These are phyloP conservation scores for Dalbergia cochinchinensis DNA, from an alignment of 306 rosid species.

Conservation along the genomic window DNA sequence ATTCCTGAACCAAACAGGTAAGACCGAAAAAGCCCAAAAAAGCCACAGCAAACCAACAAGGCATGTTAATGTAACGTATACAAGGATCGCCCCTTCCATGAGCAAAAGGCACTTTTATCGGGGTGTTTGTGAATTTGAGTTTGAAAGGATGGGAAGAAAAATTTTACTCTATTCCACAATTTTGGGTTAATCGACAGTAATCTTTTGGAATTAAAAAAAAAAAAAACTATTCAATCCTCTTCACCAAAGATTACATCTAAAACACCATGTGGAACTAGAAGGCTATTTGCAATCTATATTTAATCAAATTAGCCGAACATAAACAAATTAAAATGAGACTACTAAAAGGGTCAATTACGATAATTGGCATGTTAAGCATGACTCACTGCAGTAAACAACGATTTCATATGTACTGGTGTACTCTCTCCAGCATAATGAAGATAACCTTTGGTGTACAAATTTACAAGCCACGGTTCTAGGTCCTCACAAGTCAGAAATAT, in stretches of 20 bases:
- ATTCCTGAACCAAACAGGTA: too few relatives aligned
- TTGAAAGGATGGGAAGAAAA: too few relatives aligned
- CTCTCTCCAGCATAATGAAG: conserved; percentile 37
- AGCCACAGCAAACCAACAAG: too few relatives aligned
- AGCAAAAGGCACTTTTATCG: too few relatives aligned
- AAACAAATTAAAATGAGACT: not conserved
- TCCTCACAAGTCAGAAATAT: conserved; percentile 38
- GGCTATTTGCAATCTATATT: not conserved
- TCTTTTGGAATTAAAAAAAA: too few relatives aligned
- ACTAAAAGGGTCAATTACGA: conserved; percentile 6
- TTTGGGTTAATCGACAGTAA: too few relatives aligned
- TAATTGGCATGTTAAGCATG: conserved; percentile 28
- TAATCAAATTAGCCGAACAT: not conserved
- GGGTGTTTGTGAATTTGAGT: too few relatives aligned
- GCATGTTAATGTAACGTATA: too few relatives aligned
- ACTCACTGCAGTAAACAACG: not conserved
- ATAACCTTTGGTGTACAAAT: conserved; percentile 43
- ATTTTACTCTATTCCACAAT: too few relatives aligned
- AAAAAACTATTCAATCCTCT: not conserved
- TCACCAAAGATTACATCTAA: not conserved
- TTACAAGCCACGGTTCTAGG: conserved; percentile 47
- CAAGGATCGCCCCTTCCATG: too few relatives aligned
- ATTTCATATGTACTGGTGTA: conserved; percentile 2
- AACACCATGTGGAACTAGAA: not conserved
- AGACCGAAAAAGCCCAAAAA: too few relatives aligned